A percentile compares a stretch with the other conserved stretches of the same genome.
phyloP scores from a whole-genome alignment of 805 yeast genomes.

The Ogataea sp. region DNA sequence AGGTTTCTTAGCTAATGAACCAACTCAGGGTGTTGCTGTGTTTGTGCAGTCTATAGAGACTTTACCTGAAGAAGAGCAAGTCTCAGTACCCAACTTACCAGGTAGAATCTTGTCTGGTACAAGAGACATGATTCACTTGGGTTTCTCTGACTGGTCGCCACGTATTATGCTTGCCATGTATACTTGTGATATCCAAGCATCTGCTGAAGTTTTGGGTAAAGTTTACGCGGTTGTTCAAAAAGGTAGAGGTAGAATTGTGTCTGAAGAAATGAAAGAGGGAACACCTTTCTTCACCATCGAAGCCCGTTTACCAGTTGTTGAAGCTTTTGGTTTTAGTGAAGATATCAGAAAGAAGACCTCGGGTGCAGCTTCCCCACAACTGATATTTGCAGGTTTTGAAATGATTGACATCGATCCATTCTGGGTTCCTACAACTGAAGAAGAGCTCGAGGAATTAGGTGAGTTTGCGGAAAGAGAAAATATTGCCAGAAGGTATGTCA shows the following conservation, averaged over 20 bases:
- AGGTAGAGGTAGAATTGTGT: slow-evolving; percentile 74
- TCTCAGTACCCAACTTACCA: slow-evolving; percentile 37
- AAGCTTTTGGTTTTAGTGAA: slow-evolving; percentile 94
- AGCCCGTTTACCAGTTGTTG: slow-evolving; percentile 86
- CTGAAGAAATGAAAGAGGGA: slow-evolving; percentile 97
- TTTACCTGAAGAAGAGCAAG: slow-evolving; percentile 19
- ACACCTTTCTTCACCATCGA: slow-evolving; percentile 89
- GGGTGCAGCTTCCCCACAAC: slow-evolving; percentile 96
- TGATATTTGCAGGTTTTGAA: slow-evolving; percentile 85
- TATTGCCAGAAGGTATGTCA: slow-evolving; percentile 82
- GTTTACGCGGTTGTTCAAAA: slow-evolving; percentile 91
- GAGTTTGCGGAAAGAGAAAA: slow-evolving; percentile 90
- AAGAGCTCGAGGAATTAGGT: slow-evolving; percentile 89
- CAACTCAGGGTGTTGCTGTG: slow-evolving; percentile 72
- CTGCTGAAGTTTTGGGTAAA: slow-evolving; percentile 89
- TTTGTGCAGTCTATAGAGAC: slow-evolving; percentile 33
- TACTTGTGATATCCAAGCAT: slow-evolving; percentile 89
- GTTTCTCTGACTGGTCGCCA: slow-evolving; percentile 77
- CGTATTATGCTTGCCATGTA: slow-evolving; percentile 89
- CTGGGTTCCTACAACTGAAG: slow-evolving; percentile 98
- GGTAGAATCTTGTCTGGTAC: slow-evolving; percentile 72
- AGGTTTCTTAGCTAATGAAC: slow-evolving; percentile 89
- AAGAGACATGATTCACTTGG: slow-evolving; percentile 63
- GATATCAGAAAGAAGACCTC: slow-evolving; percentile 89
- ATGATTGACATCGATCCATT: slow-evolving; percentile 88